Conservation (phyloP, 306 rosid genomes). For the Quercus ilex region DNA sequence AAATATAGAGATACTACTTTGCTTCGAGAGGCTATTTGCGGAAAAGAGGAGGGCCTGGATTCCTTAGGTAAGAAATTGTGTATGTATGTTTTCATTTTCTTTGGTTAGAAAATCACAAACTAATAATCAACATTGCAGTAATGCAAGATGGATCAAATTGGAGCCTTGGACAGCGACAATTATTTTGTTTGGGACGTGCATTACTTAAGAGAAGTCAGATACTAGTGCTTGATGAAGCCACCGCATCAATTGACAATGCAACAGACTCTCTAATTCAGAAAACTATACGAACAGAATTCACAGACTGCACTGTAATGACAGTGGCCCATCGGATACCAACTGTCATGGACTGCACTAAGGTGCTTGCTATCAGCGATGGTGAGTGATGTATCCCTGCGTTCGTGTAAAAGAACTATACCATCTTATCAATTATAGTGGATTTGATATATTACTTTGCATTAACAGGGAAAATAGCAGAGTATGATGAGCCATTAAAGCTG, state of each 20-base stretch:
- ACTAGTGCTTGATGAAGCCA: not conserved
- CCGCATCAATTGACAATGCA: not conserved
- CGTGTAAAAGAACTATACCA: not conserved
- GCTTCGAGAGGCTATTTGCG: constrained; percentile 16
- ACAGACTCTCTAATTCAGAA: not conserved
- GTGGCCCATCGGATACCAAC: constrained; percentile 36
- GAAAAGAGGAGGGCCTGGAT: constrained; percentile 21
- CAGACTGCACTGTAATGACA: constrained; percentile 26
- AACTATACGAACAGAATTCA: too few species aligned
- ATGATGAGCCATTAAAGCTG: constrained; percentile 70
- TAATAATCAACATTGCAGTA: constrained; percentile 5
- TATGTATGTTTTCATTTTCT: not conserved
- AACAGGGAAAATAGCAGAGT: constrained; percentile 74
- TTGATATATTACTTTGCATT: not conserved
- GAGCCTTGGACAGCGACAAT: constrained; percentile 35
- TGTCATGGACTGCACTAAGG: constrained; percentile 32
- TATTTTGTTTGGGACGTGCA: constrained; percentile 28
- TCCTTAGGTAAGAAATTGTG: constrained; percentile 20
- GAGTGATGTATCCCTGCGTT: not conserved
- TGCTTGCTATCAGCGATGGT: constrained; percentile 30
- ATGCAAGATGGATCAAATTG: constrained; percentile 33
- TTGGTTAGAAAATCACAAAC: not conserved
- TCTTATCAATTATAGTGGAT: not conserved
- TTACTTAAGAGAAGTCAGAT: not conserved
- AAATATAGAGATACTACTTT: constrained; percentile 14